These are phyloP conservation scores for Alternaria arbusti DNA, from an alignment of 2,329 filamentous ascomycete genomes.

Conservation along the genomic window DNA sequence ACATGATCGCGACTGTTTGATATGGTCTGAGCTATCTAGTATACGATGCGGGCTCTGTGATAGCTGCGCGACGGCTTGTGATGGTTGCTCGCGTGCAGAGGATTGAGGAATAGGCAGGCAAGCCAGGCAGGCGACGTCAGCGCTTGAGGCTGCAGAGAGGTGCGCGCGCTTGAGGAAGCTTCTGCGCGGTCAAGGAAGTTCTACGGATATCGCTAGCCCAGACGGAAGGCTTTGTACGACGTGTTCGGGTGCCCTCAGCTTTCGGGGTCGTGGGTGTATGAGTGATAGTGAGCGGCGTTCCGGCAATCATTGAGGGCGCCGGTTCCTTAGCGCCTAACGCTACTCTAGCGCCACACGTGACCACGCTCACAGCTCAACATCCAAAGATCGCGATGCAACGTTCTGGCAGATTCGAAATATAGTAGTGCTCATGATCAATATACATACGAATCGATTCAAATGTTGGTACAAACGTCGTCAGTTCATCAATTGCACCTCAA, in stretches of 20 bases:
- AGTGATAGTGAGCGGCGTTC: conserved; percentile 25
- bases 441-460: neutral
- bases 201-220: conserved; percentile 30
- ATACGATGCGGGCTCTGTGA: conserved; percentile 18
- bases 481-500: neutral
- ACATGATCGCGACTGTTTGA: conserved; percentile 37
- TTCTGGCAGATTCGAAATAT: neutral
- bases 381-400: neutral
- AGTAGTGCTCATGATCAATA: neutral
- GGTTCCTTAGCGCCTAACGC: conserved; percentile 13
- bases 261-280: conserved; percentile 41
- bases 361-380: neutral
- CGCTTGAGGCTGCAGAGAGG: conserved; percentile 35
- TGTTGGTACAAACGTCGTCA: neutral
- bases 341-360: conserved; percentile 17
- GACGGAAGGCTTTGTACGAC: conserved; percentile 41
- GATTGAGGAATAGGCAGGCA: conserved; percentile 28
- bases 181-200: conserved; percentile 28
- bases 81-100: conserved; percentile 28
- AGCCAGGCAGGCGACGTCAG: conserved; percentile 37
- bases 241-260: conserved; percentile 37
- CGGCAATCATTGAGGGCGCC: conserved; percentile 19
- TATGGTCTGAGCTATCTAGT: conserved; percentile 26
- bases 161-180: conserved; percentile 33
- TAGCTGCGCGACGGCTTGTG: conserved; percentile 21